Percentiles rank a stretch among this genome's conserved stretches.
Conservation (phyloP, 2,329 filamentous ascomycete species). For the Trichoderma afroharzianum region DNA sequence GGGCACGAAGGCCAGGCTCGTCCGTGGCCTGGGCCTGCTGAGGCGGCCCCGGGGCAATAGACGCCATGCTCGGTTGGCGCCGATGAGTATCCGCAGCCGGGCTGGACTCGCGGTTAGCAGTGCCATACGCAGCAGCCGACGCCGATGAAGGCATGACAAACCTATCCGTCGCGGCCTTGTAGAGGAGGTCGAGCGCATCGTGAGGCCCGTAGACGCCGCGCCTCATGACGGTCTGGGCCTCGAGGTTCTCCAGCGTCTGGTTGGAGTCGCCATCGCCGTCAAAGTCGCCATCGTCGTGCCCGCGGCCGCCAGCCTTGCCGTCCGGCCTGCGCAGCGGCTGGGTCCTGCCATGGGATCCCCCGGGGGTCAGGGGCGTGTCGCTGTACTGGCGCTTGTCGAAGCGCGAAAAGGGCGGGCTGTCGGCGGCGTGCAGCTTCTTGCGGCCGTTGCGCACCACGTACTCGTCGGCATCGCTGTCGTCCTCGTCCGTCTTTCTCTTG, state of each 20-base stretch:
- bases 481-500: constrained; percentile 74
- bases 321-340: constrained; percentile 64
- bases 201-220: constrained; percentile 83
- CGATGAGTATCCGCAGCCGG: constrained; percentile 27
- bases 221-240: constrained; percentile 62
- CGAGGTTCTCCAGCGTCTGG: constrained; percentile 60
- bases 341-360: constrained; percentile 60
- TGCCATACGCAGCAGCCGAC: constrained; percentile 4
- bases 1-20: neutral
- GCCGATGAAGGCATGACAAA: constrained; percentile 34
- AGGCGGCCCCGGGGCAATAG: constrained; percentile 22
- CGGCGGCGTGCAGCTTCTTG: constrained; percentile 57
- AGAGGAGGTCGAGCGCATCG: constrained; percentile 86
- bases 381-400: constrained; percentile 45
- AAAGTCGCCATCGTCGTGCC: constrained; percentile 34
- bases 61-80: constrained; percentile 30
- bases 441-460: constrained; percentile 71
- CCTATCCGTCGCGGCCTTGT: constrained; percentile 75
- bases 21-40: constrained; percentile 16
- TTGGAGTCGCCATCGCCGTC: constrained; percentile 52
- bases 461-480: constrained; percentile 54
- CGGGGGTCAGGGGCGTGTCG: constrained; percentile 59
- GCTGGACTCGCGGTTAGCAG: constrained; percentile 19
- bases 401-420: constrained; percentile 40
- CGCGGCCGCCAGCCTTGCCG: constrained; percentile 34